Base-by-base conservation (phyloP, 345 rosid genomes). In the Syzygium jambos region DNA sequence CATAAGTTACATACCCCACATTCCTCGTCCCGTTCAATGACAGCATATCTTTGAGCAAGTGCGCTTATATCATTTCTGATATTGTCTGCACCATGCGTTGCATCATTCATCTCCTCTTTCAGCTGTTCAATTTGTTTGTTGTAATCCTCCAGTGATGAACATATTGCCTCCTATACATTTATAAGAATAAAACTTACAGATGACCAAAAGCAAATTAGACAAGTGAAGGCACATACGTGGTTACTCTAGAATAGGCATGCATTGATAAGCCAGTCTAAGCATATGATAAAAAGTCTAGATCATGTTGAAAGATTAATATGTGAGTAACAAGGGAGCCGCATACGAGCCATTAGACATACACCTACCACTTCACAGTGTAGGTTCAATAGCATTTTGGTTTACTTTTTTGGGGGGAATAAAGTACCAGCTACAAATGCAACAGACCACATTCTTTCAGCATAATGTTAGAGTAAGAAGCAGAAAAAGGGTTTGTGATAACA, bases 11-110 rank as follows among this genome's bases (percentile, higher is more conserved):
- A 83, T 98, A 98, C 99, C 97, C 99, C 99, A 51, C 99, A 96
- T 88, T 98, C 98, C 92, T 98, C 98, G 2, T 95, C 98, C 1
- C 94, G 96, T 77, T 95, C 95, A 59, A 98, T 95, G 61, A 96
- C 97, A 49, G 98, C 96, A 88, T 94, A 98, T 98, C 99, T 93
- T 92, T 98, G 99, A 92, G 99, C 96, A 85, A 98, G 94, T 61
- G 99, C 98, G 90, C 96, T 94, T 63, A 96, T 98, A 91, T 98
- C 99, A 88, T 95, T 98, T 96, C 99, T 93, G 84, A 98, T 98
- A 91, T 95, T 95, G 91, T 98, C 99, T 88, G 99, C 99, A 88
- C 99, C 99, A 91, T 95, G 99, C 51, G 99, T 98, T 84, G 99
- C 99, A 90, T 98, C 98, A 91, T 98, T 95, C 99, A 98, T 98